These are phyloP conservation scores for Tricholoma terreum DNA, from an alignment of 768 basidiomycete genomes.

Conservation along the genomic window DNA sequence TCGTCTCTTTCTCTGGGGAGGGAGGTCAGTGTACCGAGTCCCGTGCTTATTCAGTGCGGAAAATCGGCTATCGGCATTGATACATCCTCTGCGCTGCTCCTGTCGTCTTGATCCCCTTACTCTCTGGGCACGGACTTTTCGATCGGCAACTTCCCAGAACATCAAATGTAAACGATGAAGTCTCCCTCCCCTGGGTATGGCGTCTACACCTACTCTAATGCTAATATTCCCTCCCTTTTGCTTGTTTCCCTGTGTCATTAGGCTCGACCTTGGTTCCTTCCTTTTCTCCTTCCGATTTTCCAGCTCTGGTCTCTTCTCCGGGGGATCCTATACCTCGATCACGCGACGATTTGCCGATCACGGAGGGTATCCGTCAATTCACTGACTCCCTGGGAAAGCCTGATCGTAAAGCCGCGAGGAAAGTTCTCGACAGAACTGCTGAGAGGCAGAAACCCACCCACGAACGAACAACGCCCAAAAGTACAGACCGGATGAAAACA, in stretches of 20 bases:
- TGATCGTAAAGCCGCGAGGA: constrained; percentile 63
- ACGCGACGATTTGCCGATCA: constrained; percentile 28
- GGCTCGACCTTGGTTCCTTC: constrained; percentile 49
- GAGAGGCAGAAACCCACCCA: constrained; percentile 56
- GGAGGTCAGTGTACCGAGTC: constrained; percentile 86
- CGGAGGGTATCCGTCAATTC: constrained; percentile 27
- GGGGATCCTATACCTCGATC: constrained; percentile 24
- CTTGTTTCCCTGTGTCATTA: constrained; percentile 35
- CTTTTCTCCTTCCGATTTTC: constrained; percentile 74
- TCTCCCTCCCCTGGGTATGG: constrained; percentile 46
- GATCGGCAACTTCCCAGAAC: constrained; percentile 31
- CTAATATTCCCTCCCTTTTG: constrained; percentile 43
- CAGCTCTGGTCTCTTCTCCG: constrained; percentile 52
- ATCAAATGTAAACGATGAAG: constrained; percentile 27
- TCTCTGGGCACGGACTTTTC: constrained; percentile 36
- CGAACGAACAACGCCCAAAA: constrained; percentile 55
- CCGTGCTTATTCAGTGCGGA: constrained; percentile 89
- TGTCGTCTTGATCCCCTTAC: constrained; percentile 28
- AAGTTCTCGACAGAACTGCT: constrained; percentile 59
- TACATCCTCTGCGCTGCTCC: constrained; percentile 39
- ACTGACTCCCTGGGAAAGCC: constrained; percentile 52
- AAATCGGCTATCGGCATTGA: constrained; percentile 72
- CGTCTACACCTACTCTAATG: constrained; percentile 51
- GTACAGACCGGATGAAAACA: constrained; percentile 51
- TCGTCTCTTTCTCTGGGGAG: constrained; percentile 60